These are phyloP conservation scores for Wickerhamiella brachini DNA, from an alignment of 805 yeast genomes.

Conservation along the genomic window DNA sequence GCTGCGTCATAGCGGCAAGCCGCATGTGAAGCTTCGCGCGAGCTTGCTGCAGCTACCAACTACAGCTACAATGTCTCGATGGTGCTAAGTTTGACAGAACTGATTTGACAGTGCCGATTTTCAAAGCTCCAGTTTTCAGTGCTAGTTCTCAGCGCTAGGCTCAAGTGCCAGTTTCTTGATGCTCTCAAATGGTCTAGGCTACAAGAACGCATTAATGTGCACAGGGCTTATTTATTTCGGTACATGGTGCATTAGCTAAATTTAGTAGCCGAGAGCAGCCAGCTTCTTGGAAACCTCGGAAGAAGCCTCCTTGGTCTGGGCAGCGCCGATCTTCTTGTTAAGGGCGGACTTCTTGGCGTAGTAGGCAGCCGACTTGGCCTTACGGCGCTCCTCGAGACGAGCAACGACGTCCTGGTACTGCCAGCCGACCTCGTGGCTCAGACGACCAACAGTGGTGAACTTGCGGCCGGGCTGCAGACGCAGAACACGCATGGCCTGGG, in stretches of 20 bases:
- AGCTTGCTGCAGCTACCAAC: no score
- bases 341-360: conserved; percentile 97
- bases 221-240: conserved; percentile 1
- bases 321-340: conserved; percentile 80
- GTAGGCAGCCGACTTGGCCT: conserved; percentile 97
- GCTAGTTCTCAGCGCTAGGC: no score
- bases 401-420: conserved; percentile 97
- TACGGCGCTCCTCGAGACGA: conserved; percentile 98
- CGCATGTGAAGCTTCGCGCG: no score
- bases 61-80: no score
- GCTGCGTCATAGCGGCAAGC: not conserved
- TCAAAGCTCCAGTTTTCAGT: no score
- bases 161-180: no score
- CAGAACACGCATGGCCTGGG: conserved; percentile 97
- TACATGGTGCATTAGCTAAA: conserved; percentile 2
- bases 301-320: conserved; percentile 75
- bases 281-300: conserved; percentile 85
- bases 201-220: not conserved
- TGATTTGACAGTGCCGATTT: no score
- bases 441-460: conserved; percentile 96
- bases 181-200: no score
- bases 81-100: no score
- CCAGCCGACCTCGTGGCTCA: conserved; percentile 97
- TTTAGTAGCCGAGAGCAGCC: conserved; percentile 94
- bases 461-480: conserved; percentile 99